phyloP scores from a whole-genome alignment of 83 land plant species.

The Picea abies region DNA sequence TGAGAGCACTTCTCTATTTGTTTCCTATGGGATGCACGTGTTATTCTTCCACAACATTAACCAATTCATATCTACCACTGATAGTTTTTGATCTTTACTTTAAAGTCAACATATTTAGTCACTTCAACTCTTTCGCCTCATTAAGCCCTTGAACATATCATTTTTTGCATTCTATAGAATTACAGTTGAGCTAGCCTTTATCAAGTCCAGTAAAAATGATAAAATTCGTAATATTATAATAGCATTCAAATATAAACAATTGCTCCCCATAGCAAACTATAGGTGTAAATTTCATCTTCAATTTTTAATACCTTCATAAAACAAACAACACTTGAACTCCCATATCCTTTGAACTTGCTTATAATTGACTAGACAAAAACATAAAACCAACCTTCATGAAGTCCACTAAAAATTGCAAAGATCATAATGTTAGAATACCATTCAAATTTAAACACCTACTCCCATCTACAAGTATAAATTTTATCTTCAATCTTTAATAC shows the following conservation, averaged over 20 bases:
- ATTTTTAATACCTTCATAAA: too few relatives aligned
- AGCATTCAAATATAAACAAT: too few relatives aligned
- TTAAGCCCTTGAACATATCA: constrained; percentile 48
- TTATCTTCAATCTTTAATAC: too few relatives aligned
- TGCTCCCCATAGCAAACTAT: too few relatives aligned
- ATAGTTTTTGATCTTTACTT: constrained; percentile 44
- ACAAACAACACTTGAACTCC: too few relatives aligned
- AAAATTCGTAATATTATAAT: background rate
- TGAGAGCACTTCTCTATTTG: background rate
- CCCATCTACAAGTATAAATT: too few relatives aligned
- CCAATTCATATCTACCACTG: constrained; percentile 50
- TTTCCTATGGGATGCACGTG: background rate
- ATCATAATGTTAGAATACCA: background rate
- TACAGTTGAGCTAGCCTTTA: constrained; percentile 36
- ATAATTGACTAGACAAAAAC: too few relatives aligned
- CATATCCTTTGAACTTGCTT: too few relatives aligned
- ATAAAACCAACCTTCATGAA: too few relatives aligned
- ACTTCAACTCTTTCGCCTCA: constrained; percentile 45
- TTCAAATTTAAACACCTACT: too few relatives aligned
- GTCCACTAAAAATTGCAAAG: too few relatives aligned
- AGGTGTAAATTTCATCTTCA: too few relatives aligned
- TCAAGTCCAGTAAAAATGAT: constrained; percentile 36
- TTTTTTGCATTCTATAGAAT: constrained; percentile 43
- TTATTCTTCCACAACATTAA: constrained; percentile 34
- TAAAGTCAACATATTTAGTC: constrained; percentile 28